phyloP scores from a whole-genome alignment of 495 filamentous ascomycete genomes.

The Xylaria scruposa region DNA sequence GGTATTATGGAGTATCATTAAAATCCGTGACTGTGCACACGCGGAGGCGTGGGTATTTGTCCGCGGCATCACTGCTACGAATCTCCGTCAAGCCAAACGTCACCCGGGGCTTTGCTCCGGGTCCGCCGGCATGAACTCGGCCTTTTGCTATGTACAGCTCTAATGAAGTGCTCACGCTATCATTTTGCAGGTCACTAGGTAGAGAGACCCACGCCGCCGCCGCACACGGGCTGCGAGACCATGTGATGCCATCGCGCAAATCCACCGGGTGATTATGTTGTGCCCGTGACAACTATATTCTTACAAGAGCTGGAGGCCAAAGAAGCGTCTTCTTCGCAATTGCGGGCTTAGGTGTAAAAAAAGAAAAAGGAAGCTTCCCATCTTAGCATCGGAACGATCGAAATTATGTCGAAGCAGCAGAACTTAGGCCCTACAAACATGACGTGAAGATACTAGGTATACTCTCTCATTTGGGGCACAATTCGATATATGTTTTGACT shows the following conservation, averaged over 20 bases:
- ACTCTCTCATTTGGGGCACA: conserved; percentile 55
- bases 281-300: conserved; percentile 58
- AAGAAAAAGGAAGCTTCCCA: conserved; percentile 58
- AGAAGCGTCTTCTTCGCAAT: conserved; percentile 63
- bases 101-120: conserved; percentile 53
- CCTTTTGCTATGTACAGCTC: conserved; percentile 56
- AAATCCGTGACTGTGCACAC: conserved; percentile 66
- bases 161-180: conserved; percentile 67
- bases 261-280: conserved; percentile 61
- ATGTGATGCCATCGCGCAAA: conserved; percentile 67
- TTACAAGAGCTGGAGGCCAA: conserved; percentile 59
- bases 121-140: conserved; percentile 53
- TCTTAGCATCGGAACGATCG: conserved; percentile 52
- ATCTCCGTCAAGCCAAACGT: conserved; percentile 68
- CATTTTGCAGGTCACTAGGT: conserved; percentile 65
- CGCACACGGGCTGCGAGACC: conserved; percentile 48
- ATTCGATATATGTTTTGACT: conserved; percentile 59
- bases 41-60: conserved; percentile 51
- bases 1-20: conserved; percentile 54
- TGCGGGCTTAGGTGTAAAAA: conserved; percentile 41
- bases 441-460: conserved; percentile 54
- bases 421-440: conserved; percentile 64
- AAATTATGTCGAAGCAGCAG: conserved; percentile 56
- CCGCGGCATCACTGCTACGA: conserved; percentile 65
- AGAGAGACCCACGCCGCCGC: conserved; percentile 58